A percentile compares a stretch with the other conserved stretches of the same genome.
phyloP scores from a whole-genome alignment of 2,329 filamentous ascomycete genomes.

The Penicillium freii region DNA sequence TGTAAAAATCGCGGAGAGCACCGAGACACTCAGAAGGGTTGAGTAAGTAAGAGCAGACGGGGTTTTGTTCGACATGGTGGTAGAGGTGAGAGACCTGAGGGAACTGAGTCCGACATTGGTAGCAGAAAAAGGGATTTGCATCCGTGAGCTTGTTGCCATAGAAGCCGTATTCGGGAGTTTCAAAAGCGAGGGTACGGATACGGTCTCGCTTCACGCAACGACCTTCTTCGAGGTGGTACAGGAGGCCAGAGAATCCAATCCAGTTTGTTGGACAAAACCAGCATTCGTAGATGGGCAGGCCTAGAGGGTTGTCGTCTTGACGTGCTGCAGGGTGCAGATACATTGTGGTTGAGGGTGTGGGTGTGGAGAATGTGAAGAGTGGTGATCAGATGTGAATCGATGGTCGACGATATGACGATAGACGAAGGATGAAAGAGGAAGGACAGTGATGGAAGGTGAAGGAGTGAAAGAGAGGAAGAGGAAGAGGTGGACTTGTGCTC shows the following conservation, averaged over 20 bases:
- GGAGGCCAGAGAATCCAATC: background rate
- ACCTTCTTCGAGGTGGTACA: background rate
- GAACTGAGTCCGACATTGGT: background rate
- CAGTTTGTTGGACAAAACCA: constrained; percentile 1
- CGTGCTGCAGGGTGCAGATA: background rate
- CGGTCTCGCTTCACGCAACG: background rate
- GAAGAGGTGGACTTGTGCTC: background rate
- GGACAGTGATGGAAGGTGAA: background rate
- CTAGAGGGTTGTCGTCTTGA: background rate
- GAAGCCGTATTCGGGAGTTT: background rate
- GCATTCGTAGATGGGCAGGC: background rate
- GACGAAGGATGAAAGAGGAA: background rate
- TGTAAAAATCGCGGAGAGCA: background rate
- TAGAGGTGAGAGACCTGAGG: background rate
- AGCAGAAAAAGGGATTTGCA: background rate
- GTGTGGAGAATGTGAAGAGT: background rate
- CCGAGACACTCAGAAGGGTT: background rate
- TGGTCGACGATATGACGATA: background rate
- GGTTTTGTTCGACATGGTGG: background rate
- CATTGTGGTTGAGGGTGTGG: background rate
- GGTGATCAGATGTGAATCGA: background rate
- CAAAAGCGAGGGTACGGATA: constrained; percentile 2
- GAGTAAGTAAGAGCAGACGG: background rate
- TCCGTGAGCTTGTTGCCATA: background rate
- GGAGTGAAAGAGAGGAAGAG: background rate